phyloP scores from a whole-genome alignment of 306 rosid species.

The Lithocarpus polystachyus region DNA sequence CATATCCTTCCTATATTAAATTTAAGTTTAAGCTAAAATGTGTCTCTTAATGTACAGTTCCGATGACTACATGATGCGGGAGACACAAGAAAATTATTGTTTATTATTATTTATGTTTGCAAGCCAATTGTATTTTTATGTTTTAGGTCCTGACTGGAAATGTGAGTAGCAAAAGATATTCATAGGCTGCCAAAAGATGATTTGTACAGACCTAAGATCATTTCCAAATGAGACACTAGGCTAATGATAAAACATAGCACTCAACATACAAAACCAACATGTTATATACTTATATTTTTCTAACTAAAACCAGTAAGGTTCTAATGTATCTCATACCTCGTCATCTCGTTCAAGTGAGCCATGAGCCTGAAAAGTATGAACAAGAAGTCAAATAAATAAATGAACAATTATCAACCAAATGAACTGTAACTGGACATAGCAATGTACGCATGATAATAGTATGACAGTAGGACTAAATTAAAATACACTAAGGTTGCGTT shows the following conservation, averaged over 20 bases:
- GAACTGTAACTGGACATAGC: background rate
- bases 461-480: background rate
- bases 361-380: slow-evolving; percentile 70
- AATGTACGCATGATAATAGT: background rate
- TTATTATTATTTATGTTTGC: too few relatives aligned
- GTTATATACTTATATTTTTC: background rate
- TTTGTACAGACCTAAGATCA: background rate
- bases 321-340: slow-evolving; percentile 54
- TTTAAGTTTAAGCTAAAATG: background rate
- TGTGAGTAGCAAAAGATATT: background rate
- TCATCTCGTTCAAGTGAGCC: slow-evolving; percentile 97
- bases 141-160: background rate
- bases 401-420: slow-evolving; percentile 12
- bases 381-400: background rate
- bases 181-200: background rate
- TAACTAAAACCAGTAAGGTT: background rate
- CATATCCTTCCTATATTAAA: background rate
- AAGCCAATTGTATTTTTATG: too few relatives aligned
- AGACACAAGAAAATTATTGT: too few relatives aligned
- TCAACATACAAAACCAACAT: background rate
- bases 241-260: background rate
- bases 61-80: background rate
- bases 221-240: background rate
- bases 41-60: background rate
- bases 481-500: too few relatives aligned